A percentile compares a stretch with the other conserved stretches of the same genome.
These are phyloP conservation scores for Asterophora parasitica DNA, from an alignment of 768 basidiomycete species.

Conservation along the genomic window DNA sequence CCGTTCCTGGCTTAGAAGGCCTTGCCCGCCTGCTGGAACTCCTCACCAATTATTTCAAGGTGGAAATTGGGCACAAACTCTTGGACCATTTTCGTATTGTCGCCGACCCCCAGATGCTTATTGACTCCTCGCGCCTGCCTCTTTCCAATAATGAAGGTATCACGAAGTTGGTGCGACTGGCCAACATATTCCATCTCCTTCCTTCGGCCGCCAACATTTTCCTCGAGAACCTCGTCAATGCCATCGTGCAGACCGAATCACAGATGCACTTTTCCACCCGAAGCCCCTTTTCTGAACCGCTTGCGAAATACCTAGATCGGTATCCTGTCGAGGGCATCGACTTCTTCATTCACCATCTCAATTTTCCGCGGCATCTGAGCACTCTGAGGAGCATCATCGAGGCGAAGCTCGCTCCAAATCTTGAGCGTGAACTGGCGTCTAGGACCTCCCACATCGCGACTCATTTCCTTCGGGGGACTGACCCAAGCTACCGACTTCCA, in stretches of 20 bases:
- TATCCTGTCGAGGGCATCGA: constrained; percentile 84
- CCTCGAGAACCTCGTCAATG: constrained; percentile 79
- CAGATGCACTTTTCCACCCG: constrained; percentile 85
- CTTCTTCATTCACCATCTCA: constrained; percentile 78
- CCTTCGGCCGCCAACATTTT: constrained; percentile 93
- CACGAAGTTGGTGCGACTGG: constrained; percentile 87
- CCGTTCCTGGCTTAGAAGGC: constrained; percentile 88
- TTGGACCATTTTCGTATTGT: constrained; percentile 94
- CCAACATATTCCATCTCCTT: constrained; percentile 95
- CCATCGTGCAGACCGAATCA: constrained; percentile 88
- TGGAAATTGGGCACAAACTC: constrained; percentile 96
- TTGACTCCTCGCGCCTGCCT: constrained; percentile 73
- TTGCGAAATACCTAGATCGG: constrained; percentile 87
- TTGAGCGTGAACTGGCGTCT: constrained; percentile 64
- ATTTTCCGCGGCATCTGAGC: constrained; percentile 72
- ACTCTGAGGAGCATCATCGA: constrained; percentile 82
- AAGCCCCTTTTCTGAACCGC: constrained; percentile 90
- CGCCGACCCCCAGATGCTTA: constrained; percentile 83
- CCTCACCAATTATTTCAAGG: constrained; percentile 98
- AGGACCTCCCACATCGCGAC: constrained; percentile 51
- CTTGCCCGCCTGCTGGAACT: constrained; percentile 90
- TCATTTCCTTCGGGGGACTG: constrained; percentile 45
- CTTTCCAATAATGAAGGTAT: constrained; percentile 87
- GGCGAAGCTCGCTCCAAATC: constrained; percentile 70
- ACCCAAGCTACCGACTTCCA: constrained; percentile 52